Evolutionary conservation across 108 stramenopile genomes (phyloP).

Genomic region (Cyclotella atomus): DNA sequence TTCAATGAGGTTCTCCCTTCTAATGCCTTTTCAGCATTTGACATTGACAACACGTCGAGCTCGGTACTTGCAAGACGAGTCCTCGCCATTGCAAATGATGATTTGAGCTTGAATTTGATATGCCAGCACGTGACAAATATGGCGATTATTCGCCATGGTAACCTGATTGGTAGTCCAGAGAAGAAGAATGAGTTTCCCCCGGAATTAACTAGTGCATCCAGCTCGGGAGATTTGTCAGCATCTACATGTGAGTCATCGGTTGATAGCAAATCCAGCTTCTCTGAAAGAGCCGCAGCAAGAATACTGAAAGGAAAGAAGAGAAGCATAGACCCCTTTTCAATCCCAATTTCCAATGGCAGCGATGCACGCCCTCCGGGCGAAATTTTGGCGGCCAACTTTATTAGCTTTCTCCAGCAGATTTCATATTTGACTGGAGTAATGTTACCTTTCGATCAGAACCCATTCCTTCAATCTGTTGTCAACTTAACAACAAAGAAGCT

Average conservation of each 20-base stretch:
- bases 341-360: conserved; percentile 7
- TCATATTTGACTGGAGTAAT: conserved; percentile 43
- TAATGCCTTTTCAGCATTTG: conserved; percentile 50
- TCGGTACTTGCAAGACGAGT: conserved; percentile 45
- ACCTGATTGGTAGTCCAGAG: conserved; percentile 10
- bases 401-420: conserved; percentile 62
- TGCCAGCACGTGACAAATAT: conserved; percentile 51
- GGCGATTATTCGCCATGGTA: conserved; percentile 28
- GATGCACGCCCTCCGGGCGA: conserved; percentile 20
- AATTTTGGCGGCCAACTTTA: conserved; percentile 71
- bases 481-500: conserved; percentile 21
- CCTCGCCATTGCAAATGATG: conserved; percentile 44
- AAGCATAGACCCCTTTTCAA: conserved; percentile 39
- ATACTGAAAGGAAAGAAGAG: conserved; percentile 28
- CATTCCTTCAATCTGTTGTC: conserved; percentile 59
- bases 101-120: conserved; percentile 61
- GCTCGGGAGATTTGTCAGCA: conserved; percentile 19
- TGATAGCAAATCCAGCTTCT: conserved; percentile 27
- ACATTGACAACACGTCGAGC: conserved; percentile 41
- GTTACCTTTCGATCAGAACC: conserved; percentile 63
- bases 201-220: conserved; percentile 9
- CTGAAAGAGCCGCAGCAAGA: conserved; percentile 24
- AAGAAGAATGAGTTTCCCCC: conserved; percentile 2
- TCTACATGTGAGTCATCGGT: conserved; percentile 26
- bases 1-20: conserved; percentile 43